Evolutionary conservation across 106 monocot genomes (phyloP).

Genomic region (Allium cepa): DNA sequence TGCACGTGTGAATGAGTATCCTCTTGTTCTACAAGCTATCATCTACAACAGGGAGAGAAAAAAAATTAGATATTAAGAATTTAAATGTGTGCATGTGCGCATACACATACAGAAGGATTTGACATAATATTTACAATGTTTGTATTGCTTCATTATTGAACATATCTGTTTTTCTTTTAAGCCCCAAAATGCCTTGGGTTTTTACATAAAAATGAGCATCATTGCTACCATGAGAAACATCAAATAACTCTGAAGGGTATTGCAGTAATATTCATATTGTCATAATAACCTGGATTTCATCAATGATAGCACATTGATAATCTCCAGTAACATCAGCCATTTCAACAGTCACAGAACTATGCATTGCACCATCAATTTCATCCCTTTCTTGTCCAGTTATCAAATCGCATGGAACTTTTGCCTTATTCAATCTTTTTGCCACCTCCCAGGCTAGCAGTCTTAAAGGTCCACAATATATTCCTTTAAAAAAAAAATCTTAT

Average conservation of each 20-base stretch:
- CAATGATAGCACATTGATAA: slow-evolving; percentile 81
- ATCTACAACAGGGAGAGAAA: slow-evolving; percentile 40
- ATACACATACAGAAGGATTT: background rate
- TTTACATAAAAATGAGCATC: too few species aligned
- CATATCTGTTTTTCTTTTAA: too few species aligned
- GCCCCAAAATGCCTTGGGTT: too few species aligned
- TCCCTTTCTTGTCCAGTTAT: slow-evolving; percentile 92
- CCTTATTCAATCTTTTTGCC: slow-evolving; percentile 83
- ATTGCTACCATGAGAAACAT: too few species aligned
- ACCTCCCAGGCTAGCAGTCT: slow-evolving; percentile 92
- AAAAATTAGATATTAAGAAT: background rate
- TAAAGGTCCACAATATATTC: slow-evolving; percentile 94
- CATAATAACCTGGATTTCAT: slow-evolving; percentile 85
- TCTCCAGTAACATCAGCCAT: slow-evolving; percentile 71
- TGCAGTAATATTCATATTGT: background rate
- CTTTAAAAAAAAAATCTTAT: slow-evolving; percentile 29
- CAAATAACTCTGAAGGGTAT: too few species aligned
- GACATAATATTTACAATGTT: background rate
- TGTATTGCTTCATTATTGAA: too few species aligned
- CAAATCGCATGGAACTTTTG: slow-evolving; percentile 80
- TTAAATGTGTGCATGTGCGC: background rate
- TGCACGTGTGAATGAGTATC: slow-evolving; percentile 92
- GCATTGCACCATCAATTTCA: slow-evolving; percentile 77
- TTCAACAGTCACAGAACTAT: slow-evolving; percentile 89
- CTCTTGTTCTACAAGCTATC: slow-evolving; percentile 83